Base-by-base conservation (phyloP, 164 flowering plant genomes). In the Euptelea pleiosperma region DNA sequence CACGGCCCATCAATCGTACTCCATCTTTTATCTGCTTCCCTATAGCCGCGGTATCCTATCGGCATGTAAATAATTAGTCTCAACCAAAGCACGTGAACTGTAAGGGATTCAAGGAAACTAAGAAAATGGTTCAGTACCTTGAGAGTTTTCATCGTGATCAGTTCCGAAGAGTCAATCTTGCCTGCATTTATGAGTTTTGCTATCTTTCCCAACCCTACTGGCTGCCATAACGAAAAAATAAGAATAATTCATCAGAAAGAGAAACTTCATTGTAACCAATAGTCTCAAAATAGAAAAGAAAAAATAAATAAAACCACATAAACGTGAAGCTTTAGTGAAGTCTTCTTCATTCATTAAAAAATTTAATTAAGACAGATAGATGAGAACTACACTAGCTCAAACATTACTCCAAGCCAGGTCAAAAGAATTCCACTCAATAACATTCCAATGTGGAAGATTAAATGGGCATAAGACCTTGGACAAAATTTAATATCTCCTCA, bases 141-240 rank as follows among this genome's bases (percentile, higher is more conserved):
- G 62, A 93, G 87, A 67, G 91, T 86, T 79, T 90, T 93, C 97
- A 93, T 93, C 14, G 99, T 85, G 46, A 93, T 90, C 73, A 93
- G 69, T 51, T 93, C 99, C 66, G 87, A 83, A 10, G 99, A 93
- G 63, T 93, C 97, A 43, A 93, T 90, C 75, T 82, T 79, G 56
- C 97, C 99, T 7, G 76, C 80, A 77, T 93, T 93, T 68, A 93
- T 90, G n/a, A 88, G 91, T 64, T 81, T 77, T 14, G 99, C 97
- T 54, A 93, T 90, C 76, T 90, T 93, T 63, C 97, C 99, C 72
- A 93, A 75, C 6, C 96, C 97, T 3, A 84, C 88, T 16, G 96
- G 96, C 96, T 91, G 87, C 70, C 51, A 63, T 10, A 14, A 30
- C n/a, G 57, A 47, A 28, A 42, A 63, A 3, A 52, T 14, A 30